phyloP scores from a whole-genome alignment of 768 basidiomycete species.

The Filobasidium floriforme region DNA sequence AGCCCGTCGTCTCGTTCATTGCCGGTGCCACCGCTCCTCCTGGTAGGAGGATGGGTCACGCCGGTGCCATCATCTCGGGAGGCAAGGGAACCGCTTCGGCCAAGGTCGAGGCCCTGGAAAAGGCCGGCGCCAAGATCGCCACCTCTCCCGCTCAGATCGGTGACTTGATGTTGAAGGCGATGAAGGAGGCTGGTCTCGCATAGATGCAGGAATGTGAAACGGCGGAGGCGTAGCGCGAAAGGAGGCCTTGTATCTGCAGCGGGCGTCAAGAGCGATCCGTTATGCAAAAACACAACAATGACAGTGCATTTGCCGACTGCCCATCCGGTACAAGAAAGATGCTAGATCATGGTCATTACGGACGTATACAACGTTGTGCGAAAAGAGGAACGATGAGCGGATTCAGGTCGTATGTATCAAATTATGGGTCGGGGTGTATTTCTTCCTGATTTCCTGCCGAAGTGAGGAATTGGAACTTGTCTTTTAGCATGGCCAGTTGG shows the following conservation, averaged over 20 bases:
- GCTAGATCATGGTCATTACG: not conserved
- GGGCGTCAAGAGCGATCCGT: not conserved
- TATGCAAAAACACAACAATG: too few species aligned
- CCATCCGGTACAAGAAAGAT: too few species aligned
- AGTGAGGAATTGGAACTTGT: constrained; percentile 11
- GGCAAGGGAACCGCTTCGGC: constrained; percentile 95
- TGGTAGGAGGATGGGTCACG: constrained; percentile 95
- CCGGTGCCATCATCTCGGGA: constrained; percentile 95
- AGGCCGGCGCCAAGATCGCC: constrained; percentile 86
- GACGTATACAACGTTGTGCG: too few species aligned
- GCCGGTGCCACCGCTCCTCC: constrained; percentile 97
- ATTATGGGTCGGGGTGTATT: not conserved
- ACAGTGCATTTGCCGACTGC: too few species aligned
- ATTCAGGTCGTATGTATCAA: not conserved
- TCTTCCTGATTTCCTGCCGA: not conserved
- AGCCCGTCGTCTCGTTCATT: constrained; percentile 96
- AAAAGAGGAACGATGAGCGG: too few species aligned
- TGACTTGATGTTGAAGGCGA: constrained; percentile 63
- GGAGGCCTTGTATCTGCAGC: not conserved
- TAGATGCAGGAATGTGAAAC: constrained; percentile 1
- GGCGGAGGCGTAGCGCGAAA: not conserved
- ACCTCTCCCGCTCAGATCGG: constrained; percentile 96
- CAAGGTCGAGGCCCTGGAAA: constrained; percentile 73
- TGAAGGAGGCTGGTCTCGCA: constrained; percentile 34
- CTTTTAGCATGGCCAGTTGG: constrained; percentile 18